These are phyloP conservation scores for Scleroderma citrinum DNA, from an alignment of 768 basidiomycete genomes.

Conservation along the genomic window DNA sequence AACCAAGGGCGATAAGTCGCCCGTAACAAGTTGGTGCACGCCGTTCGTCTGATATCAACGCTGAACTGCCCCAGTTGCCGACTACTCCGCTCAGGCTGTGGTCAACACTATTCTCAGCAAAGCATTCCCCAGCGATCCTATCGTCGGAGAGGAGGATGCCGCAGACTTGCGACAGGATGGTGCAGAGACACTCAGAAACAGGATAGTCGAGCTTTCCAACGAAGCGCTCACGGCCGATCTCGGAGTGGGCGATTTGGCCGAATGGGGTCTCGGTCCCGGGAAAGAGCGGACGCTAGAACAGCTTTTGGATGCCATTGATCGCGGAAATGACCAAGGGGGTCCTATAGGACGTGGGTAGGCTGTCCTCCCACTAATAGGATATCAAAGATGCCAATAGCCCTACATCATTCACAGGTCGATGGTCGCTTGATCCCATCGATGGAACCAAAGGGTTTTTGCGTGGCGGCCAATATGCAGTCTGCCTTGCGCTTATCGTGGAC, in stretches of 20 bases:
- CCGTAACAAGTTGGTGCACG: slow-evolving; percentile 63
- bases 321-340: slow-evolving; percentile 72
- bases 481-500: slow-evolving; percentile 78
- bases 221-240: slow-evolving; percentile 61
- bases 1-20: slow-evolving; percentile 87
- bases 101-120: slow-evolving; percentile 72
- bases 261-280: slow-evolving; percentile 71
- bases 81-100: slow-evolving; percentile 90
- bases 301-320: slow-evolving; percentile 82
- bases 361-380: background rate
- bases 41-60: slow-evolving; percentile 8
- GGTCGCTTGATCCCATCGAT: slow-evolving; percentile 88
- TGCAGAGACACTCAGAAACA: slow-evolving; percentile 41
- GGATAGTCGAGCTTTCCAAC: slow-evolving; percentile 79
- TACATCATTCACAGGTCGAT: slow-evolving; percentile 49
- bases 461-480: slow-evolving; percentile 91
- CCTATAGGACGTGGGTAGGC: slow-evolving; percentile 56
- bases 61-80: slow-evolving; percentile 57
- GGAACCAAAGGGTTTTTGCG: slow-evolving; percentile 92
- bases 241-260: slow-evolving; percentile 45
- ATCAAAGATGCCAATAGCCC: background rate
- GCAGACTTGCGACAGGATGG: slow-evolving; percentile 57
- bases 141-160: slow-evolving; percentile 95
- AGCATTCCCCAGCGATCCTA: slow-evolving; percentile 79
- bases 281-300: slow-evolving; percentile 46